Evolutionary conservation across 2,329 filamentous ascomycete genomes (phyloP).

Genomic region (Onygenales sp.): DNA sequence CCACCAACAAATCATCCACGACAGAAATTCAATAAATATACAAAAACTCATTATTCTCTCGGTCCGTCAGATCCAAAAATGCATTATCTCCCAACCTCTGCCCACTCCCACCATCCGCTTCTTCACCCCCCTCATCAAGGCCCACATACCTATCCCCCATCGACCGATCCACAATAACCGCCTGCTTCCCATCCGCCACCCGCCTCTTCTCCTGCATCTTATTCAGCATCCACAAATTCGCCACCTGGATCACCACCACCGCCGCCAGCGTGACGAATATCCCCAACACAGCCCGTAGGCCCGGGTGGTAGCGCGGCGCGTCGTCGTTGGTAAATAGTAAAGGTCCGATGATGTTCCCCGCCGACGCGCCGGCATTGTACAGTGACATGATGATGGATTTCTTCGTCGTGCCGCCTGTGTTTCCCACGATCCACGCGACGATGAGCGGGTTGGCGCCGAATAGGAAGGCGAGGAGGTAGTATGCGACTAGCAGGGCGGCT

Average conservation of each 20-base stretch:
- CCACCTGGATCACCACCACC: conserved; percentile 45
- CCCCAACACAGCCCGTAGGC: conserved; percentile 42
- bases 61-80: conserved; percentile 54
- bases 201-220: conserved; percentile 46
- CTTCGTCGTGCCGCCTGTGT: conserved; percentile 60
- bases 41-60: conserved; percentile 61
- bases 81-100: conserved; percentile 39
- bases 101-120: neutral
- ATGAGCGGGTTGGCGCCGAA: conserved; percentile 58
- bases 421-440: conserved; percentile 60
- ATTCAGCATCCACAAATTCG: conserved; percentile 45
- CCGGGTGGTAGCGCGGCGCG: conserved; percentile 49
- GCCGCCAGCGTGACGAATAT: conserved; percentile 42
- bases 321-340: conserved; percentile 51
- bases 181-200: conserved; percentile 51
- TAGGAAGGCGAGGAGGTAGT: conserved; percentile 58
- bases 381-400: conserved; percentile 55
- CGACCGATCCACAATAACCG: conserved; percentile 49
- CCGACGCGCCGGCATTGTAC: conserved; percentile 53
- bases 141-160: conserved; percentile 48
- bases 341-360: conserved; percentile 59
- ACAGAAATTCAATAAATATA: conserved; percentile 43
- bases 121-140: conserved; percentile 17
- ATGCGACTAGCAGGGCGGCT: conserved; percentile 46
- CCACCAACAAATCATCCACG: neutral